Percentiles rank a stretch among this genome's conserved stretches.
Evolutionary conservation across 2,329 filamentous ascomycete genomes (phyloP).

Genomic region (Ceratocystis alfenasii): DNA sequence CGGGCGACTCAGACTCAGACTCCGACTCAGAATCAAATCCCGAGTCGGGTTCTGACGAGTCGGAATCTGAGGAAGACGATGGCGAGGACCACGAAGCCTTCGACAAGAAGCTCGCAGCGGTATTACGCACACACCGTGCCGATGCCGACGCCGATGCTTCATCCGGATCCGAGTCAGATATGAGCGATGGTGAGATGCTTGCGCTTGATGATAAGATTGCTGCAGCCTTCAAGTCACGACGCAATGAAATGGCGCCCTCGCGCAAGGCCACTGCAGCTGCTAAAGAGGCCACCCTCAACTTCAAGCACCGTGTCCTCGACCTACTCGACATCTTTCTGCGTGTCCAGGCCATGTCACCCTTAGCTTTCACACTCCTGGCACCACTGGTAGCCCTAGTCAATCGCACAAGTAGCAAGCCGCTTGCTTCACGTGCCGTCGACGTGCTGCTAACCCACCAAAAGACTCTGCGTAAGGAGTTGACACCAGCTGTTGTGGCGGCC

Average conservation of each 20-base stretch:
- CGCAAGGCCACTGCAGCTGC: conserved; percentile 81
- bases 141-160: conserved; percentile 47
- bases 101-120: conserved; percentile 64
- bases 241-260: conserved; percentile 49
- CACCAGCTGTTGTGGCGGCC: conserved; percentile 28
- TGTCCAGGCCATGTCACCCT: conserved; percentile 55
- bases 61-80: conserved; percentile 36
- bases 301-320: conserved; percentile 89
- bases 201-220: conserved; percentile 70
- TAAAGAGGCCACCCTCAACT: conserved; percentile 78
- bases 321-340: conserved; percentile 75
- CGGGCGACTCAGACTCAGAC: conserved; percentile 32
- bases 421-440: conserved; percentile 60
- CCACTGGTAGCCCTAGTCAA: conserved; percentile 67
- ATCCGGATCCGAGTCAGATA: conserved; percentile 59
- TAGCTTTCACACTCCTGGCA: conserved; percentile 58
- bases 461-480: conserved; percentile 45
- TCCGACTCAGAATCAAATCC: conserved; percentile 32
- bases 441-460: conserved; percentile 63
- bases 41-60: conserved; percentile 33
- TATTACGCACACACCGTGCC: conserved; percentile 58
- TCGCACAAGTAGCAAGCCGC: conserved; percentile 62
- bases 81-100: conserved; percentile 40
- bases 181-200: conserved; percentile 96
- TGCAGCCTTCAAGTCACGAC: conserved; percentile 71